These are phyloP conservation scores for Collybiopsis confluens DNA, from an alignment of 768 basidiomycete species.

Conservation along the genomic window DNA sequence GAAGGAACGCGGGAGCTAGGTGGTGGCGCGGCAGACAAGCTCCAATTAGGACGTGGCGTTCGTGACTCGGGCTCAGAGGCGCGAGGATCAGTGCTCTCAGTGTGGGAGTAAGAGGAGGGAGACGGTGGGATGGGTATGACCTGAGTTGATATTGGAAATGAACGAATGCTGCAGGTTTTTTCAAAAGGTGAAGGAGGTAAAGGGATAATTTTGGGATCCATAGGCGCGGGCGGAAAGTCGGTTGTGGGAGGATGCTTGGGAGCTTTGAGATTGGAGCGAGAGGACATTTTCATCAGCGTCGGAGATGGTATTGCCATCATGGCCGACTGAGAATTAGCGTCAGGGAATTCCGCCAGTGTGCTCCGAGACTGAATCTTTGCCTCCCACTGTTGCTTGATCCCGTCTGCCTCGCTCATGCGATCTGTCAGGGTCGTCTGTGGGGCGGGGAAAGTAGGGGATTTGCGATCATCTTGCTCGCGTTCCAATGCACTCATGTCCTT, in stretches of 20 bases:
- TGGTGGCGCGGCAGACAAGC: not conserved
- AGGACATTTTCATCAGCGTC: not conserved
- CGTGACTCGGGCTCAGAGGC: too few relatives aligned
- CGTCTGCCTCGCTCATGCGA: conserved; percentile 41
- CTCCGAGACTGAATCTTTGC: conserved; percentile 27
- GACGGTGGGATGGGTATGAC: not conserved
- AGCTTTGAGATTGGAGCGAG: not conserved
- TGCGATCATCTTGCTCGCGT: conserved; percentile 28
- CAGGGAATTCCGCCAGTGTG: conserved; percentile 18
- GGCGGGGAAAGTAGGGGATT: conserved; percentile 29
- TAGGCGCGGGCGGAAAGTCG: not conserved
- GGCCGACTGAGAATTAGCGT: too few relatives aligned
- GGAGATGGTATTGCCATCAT: not conserved
- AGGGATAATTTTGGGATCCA: not conserved
- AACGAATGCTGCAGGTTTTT: not conserved
- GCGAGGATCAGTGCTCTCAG: too few relatives aligned
- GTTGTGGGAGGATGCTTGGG: not conserved
- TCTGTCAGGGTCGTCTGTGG: conserved; percentile 11
- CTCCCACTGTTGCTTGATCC: conserved; percentile 54
- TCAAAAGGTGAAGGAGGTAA: conserved; percentile 3
- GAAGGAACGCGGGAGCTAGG: not conserved
- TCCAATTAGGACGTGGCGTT: not conserved
- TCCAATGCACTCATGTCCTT: conserved; percentile 41
- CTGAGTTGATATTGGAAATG: not conserved
- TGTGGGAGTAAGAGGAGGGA: too few relatives aligned